Evolutionary conservation across 208 protist species (phyloP), one percentile per base, ranked within the genome.

Genomic region (Leishmania lainsoni): DNA sequence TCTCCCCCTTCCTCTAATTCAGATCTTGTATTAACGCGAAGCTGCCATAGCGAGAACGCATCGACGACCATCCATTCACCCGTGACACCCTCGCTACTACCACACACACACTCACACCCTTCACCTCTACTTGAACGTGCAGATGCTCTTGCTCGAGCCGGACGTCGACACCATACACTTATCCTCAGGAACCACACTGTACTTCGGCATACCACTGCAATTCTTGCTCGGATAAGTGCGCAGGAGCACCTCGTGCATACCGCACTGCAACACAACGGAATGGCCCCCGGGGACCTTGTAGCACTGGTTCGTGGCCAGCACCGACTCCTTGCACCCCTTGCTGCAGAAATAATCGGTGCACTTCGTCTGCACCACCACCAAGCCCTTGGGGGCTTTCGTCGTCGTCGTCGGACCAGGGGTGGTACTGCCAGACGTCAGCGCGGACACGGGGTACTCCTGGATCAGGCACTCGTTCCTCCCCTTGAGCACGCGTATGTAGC

Each of bases 401-500:
- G 83, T 49, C 42, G 83, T 71, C 49, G 69, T 66, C 26, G 82
- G 6, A 17, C 3, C 22, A 54, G 68, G 45, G 26, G 42, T 12
- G 9, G 10, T 9, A 5, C 45, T 29, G 5, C 10, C 59, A 20
- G 81, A 49, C 68, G 76, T 42, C 39, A 14, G 17, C 32, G 39
- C 75, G 1, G 89, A 85, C 51, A 84, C 78, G 14, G 79, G 61
- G 76, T 86, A 88, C 4, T 89, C 76, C 49, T 3, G 65, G 59
- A 93, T 70, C 54, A 90, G 82, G 85, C 87, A 90, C 85, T 87
- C 75, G 73, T 93, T 90, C 52, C 73, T 87, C 56, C 88, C 86
- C 80, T 86, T 89, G 16, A 69, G 56, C 76, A 98, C 89, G 45
- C 81, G 85, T 17, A 97, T 86, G 75, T 95, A 97, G 75, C 95